Percentiles rank a stretch among this genome's conserved stretches.
Conservation (phyloP, 1,284 basidiomycete species). For the Baeospora myosura region DNA sequence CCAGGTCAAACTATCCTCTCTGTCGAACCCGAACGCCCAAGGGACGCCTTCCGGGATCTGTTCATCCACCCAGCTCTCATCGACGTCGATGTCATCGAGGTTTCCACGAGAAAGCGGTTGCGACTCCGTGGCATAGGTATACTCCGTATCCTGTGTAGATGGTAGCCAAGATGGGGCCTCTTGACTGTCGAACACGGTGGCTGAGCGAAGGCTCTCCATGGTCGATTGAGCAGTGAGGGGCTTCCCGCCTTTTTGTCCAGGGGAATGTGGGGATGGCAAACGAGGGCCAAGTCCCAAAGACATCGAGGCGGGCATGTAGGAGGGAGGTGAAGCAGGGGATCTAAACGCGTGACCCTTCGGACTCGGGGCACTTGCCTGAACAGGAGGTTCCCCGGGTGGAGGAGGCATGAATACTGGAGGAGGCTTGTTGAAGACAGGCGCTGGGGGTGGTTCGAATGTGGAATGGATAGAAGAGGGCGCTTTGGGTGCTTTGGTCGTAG, state of each 20-base stretch:
- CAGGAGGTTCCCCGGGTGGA: conserved; percentile 14
- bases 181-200: conserved; percentile 41
- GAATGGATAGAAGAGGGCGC: conserved; percentile 40
- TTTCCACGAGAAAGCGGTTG: conserved; percentile 21
- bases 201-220: conserved; percentile 42
- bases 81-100: conserved; percentile 38
- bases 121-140: conserved; percentile 28
- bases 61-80: conserved; percentile 69
- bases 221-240: conserved; percentile 47
- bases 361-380: not conserved
- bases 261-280: conserved; percentile 23
- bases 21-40: conserved; percentile 46
- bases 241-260: conserved; percentile 17
- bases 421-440: conserved; percentile 53
- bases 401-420: conserved; percentile 50
- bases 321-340: conserved; percentile 28
- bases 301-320: conserved; percentile 36
- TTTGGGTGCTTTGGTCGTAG: conserved; percentile 53
- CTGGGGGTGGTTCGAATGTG: conserved; percentile 29
- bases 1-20: conserved; percentile 66
- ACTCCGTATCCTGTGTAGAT: conserved; percentile 53
- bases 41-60: conserved; percentile 43
- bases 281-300: conserved; percentile 36
- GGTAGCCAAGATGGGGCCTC: conserved; percentile 46
- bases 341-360: conserved; percentile 20